Evolutionary conservation across 176 grass and related monocot species (phyloP).

Genomic region (Cenchrus fungigraminus): DNA sequence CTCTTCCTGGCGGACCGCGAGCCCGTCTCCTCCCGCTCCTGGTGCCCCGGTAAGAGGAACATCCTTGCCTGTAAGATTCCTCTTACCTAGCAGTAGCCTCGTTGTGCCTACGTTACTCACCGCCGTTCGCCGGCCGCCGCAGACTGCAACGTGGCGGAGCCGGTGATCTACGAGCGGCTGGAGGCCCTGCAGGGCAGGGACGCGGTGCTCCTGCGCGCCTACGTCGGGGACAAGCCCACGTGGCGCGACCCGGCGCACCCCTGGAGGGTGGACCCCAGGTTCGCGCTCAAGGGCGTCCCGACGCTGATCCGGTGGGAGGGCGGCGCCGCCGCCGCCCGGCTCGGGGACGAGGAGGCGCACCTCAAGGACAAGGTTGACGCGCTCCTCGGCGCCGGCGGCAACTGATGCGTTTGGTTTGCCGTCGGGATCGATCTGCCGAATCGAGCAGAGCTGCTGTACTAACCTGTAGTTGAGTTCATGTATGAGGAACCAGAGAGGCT

Average conservation of each 20-base stretch:
- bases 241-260: slow-evolving; percentile 77
- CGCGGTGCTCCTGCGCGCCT: slow-evolving; percentile 75
- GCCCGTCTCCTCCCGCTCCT: slow-evolving; percentile 63
- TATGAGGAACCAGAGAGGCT: neutral
- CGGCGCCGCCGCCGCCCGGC: slow-evolving; percentile 51
- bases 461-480: neutral
- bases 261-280: slow-evolving; percentile 79
- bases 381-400: slow-evolving; percentile 8
- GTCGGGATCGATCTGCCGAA: neutral
- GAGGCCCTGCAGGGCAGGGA: slow-evolving; percentile 42
- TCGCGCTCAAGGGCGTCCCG: slow-evolving; percentile 73
- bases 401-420: neutral
- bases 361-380: slow-evolving; percentile 66
- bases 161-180: slow-evolving; percentile 76
- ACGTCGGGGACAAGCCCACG: slow-evolving; percentile 79
- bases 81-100: neutral
- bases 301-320: slow-evolving; percentile 89
- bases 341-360: slow-evolving; percentile 78
- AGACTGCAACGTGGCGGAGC: slow-evolving; percentile 98
- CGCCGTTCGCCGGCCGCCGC: neutral
- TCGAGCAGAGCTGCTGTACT: neutral
- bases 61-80: neutral
- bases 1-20: slow-evolving; percentile 90
- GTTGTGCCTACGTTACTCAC: neutral
- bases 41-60: slow-evolving; percentile 71